Evolutionary conservation across 2,329 filamentous ascomycete genomes (phyloP).

Genomic region (Madurella mycetomatis): DNA sequence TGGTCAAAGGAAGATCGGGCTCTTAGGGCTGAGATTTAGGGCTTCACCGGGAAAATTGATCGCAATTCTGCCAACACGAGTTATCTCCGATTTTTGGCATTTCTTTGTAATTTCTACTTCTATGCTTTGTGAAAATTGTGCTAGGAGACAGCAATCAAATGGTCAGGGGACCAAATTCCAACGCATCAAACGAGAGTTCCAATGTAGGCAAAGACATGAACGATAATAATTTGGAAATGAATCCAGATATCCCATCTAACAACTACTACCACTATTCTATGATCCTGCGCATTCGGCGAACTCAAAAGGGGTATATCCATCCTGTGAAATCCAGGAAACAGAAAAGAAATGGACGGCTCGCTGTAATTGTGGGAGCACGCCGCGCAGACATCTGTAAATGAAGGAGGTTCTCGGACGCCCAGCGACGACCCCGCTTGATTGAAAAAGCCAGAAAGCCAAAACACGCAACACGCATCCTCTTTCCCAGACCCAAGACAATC

Average conservation of each 20-base stretch:
- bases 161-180: not conserved
- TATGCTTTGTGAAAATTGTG: not conserved
- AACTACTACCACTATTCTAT: slow-evolving; percentile 19
- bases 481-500: slow-evolving; percentile 4
- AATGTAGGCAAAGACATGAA: not conserved
- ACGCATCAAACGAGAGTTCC: not conserved
- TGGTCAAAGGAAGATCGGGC: not conserved
- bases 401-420: slow-evolving; percentile 14
- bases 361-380: slow-evolving; percentile 16
- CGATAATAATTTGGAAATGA: not conserved
- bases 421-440: slow-evolving; percentile 5
- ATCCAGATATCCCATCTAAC: slow-evolving; percentile 18
- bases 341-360: slow-evolving; percentile 17
- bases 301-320: slow-evolving; percentile 26
- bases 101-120: not conserved
- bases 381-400: slow-evolving; percentile 4
- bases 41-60: not conserved
- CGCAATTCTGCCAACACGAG: not conserved
- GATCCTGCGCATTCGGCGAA: slow-evolving; percentile 2
- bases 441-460: slow-evolving; percentile 2
- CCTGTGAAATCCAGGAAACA: slow-evolving; percentile 21
- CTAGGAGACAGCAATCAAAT: not conserved
- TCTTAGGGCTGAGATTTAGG: slow-evolving; percentile 6
- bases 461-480: not conserved
- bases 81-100: too few species aligned